These are phyloP conservation scores for Hericium coralloides DNA, from an alignment of 768 basidiomycete genomes.

Conservation along the genomic window DNA sequence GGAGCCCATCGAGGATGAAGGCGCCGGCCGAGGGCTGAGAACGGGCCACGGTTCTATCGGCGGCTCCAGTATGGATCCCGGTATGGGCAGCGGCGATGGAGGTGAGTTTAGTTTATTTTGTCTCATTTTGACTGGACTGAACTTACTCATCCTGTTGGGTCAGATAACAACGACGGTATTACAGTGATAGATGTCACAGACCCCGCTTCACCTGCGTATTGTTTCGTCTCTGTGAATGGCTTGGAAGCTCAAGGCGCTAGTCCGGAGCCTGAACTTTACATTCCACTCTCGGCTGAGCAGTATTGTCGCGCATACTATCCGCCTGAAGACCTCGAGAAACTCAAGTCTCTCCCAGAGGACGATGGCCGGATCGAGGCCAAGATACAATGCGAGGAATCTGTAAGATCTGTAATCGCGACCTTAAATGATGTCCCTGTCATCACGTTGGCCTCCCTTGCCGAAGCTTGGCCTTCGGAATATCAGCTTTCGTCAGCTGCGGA, in stretches of 20 bases:
- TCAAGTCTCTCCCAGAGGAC: no score
- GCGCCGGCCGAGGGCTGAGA: background rate
- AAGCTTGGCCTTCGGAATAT: conserved; percentile 6
- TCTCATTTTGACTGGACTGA: background rate
- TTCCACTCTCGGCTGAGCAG: background rate
- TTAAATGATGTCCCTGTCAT: background rate
- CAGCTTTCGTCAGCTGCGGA: background rate
- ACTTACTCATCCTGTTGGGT: background rate
- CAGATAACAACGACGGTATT: conserved; percentile 5
- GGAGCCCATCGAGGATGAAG: conserved; percentile 13
- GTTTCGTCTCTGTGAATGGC: background rate
- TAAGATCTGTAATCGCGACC: background rate
- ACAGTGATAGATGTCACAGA: conserved; percentile 4
- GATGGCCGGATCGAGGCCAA: no score
- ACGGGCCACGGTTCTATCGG: background rate
- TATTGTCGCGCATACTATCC: background rate
- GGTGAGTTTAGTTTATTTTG: conserved; percentile 13
- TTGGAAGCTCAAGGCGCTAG: background rate
- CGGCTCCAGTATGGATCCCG: conserved; percentile 11
- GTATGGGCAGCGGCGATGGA: conserved; percentile 19
- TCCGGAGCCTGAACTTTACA: background rate
- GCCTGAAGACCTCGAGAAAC: background rate
- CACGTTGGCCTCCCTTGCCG: background rate
- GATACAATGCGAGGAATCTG: no score
- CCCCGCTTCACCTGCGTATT: background rate